phyloP scores from a whole-genome alignment of 2,329 filamentous ascomycete species.

The Trichoderma koningii region DNA sequence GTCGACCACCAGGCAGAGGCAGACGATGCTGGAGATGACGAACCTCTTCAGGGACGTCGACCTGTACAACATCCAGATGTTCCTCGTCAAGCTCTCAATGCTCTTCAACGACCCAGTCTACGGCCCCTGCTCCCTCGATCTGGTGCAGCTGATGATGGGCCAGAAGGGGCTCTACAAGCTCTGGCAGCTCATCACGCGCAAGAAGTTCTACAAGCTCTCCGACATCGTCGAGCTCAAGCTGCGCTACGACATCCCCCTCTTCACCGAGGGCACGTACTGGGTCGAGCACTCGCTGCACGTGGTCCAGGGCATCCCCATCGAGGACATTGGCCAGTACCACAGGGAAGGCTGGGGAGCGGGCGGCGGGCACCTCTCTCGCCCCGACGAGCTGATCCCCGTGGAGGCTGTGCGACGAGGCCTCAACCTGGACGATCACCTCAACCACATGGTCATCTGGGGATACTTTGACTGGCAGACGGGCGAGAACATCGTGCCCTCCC shows the following conservation, averaged over 20 bases:
- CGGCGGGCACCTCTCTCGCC: conserved; percentile 50
- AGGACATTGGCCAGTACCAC: conserved; percentile 55
- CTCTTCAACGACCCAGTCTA: conserved; percentile 65
- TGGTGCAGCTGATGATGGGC: conserved; percentile 61
- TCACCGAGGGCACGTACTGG: conserved; percentile 35
- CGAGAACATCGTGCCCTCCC: conserved; percentile 52
- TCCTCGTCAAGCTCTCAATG: conserved; percentile 74
- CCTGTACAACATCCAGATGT: conserved; percentile 62
- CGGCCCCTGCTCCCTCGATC: conserved; percentile 51
- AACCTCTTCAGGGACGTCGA: conserved; percentile 60
- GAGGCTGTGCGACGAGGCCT: conserved; percentile 58
- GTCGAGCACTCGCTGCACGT: conserved; percentile 30
- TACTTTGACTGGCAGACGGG: conserved; percentile 57
- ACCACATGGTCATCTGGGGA: conserved; percentile 64
- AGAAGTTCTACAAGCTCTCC: conserved; percentile 49
- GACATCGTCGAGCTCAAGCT: conserved; percentile 61
- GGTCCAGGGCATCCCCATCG: conserved; percentile 54
- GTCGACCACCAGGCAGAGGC: conserved; percentile 57
- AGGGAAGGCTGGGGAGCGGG: conserved; percentile 60
- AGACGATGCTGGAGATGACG: conserved; percentile 52
- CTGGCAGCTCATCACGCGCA: conserved; percentile 61
- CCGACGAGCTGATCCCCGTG: conserved; percentile 60
- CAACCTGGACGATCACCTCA: conserved; percentile 54
- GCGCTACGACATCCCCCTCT: conserved; percentile 56
- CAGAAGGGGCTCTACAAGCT: conserved; percentile 59